A percentile compares a stretch with the other conserved stretches of the same genome.
Evolutionary conservation across 2,329 filamentous ascomycete genomes (phyloP).

Genomic region (Aspergillus texensis): DNA sequence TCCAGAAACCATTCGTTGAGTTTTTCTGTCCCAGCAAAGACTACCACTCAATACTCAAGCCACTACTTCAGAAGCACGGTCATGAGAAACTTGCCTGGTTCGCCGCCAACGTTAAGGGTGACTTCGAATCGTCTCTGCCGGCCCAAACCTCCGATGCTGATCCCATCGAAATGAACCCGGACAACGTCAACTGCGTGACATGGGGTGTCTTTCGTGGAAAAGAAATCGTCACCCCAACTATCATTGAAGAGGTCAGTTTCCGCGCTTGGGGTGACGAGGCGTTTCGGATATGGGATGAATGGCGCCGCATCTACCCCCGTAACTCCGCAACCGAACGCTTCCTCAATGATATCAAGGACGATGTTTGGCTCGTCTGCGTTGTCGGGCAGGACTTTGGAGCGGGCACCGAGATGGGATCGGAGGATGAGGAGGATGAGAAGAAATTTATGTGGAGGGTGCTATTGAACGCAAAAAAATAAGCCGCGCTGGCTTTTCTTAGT

Average conservation of each 20-base stretch:
- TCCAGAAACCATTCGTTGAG: conserved; percentile 97
- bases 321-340: conserved; percentile 71
- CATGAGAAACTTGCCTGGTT: conserved; percentile 80
- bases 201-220: conserved; percentile 96
- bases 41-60: conserved; percentile 66
- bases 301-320: conserved; percentile 83
- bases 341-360: conserved; percentile 66
- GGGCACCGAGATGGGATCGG: conserved; percentile 40
- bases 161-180: conserved; percentile 38
- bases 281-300: conserved; percentile 93
- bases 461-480: conserved; percentile 28
- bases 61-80: conserved; percentile 61
- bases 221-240: conserved; percentile 94
- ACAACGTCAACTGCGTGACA: conserved; percentile 87
- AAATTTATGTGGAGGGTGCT: conserved; percentile 45
- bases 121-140: conserved; percentile 67
- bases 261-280: conserved; percentile 93
- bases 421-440: conserved; percentile 42
- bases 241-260: conserved; percentile 95
- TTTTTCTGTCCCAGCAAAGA: conserved; percentile 81
- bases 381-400: conserved; percentile 51
- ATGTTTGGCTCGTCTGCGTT: conserved; percentile 83
- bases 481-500: conserved; percentile 3
- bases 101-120: conserved; percentile 76
- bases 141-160: conserved; percentile 30